Percentiles rank a stretch among this genome's conserved stretches.
These are phyloP conservation scores for Magnaporthiopsis incrustans DNA, from an alignment of 2,329 filamentous ascomycete genomes.

Conservation along the genomic window DNA sequence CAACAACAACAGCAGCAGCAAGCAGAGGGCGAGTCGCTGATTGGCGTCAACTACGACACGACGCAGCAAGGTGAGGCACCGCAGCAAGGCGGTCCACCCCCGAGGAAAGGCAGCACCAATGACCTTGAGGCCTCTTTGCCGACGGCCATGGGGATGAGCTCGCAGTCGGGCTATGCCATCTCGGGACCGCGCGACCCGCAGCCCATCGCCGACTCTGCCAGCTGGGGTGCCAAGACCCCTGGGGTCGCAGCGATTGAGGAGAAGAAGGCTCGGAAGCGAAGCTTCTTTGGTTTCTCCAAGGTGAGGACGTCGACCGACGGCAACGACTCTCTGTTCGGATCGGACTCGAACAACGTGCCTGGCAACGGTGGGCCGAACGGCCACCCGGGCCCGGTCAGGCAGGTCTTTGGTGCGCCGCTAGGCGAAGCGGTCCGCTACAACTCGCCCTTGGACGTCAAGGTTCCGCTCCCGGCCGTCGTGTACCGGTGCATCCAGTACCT, in stretches of 20 bases:
- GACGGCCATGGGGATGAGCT: constrained; percentile 30
- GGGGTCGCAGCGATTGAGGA: constrained; percentile 47
- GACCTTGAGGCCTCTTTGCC: constrained; percentile 20
- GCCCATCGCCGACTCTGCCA: constrained; percentile 72
- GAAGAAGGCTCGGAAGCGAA: constrained; percentile 72
- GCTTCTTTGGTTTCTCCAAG: constrained; percentile 63
- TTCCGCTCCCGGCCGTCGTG: constrained; percentile 81
- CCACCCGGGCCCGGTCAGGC: constrained; percentile 43
- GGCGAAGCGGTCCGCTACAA: constrained; percentile 80
- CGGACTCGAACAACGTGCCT: constrained; percentile 32
- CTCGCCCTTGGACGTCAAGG: constrained; percentile 61
- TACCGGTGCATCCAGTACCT: constrained; percentile 95
- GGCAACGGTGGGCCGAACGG: constrained; percentile 29
- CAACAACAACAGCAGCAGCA: constrained; percentile 17
- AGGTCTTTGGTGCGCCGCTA: constrained; percentile 79
- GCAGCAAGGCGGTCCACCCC: constrained; percentile 44
- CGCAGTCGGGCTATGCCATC: constrained; percentile 48
- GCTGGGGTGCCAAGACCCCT: constrained; percentile 75
- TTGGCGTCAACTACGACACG: constrained; percentile 51
- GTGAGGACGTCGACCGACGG: constrained; percentile 47
- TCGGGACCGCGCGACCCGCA: constrained; percentile 80
- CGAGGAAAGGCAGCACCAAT: background rate
- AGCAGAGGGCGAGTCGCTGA: constrained; percentile 34
- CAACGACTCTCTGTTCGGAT: constrained; percentile 46
- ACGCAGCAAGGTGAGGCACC: constrained; percentile 45